Base-by-base conservation (phyloP, 306 rosid species). In the Trichosanthes truncata region DNA sequence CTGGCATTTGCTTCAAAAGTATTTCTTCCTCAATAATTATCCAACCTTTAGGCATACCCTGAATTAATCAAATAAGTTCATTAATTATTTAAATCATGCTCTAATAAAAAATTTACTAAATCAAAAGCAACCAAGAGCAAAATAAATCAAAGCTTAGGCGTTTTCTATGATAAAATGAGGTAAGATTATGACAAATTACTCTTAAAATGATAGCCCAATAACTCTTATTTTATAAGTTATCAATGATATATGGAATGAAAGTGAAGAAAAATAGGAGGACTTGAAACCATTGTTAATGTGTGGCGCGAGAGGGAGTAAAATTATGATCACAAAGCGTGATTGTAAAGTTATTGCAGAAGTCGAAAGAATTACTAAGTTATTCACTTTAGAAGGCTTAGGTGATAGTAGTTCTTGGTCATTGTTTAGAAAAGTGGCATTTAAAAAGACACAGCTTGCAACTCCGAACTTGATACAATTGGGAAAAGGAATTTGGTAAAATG, bases 171-270 rank as follows among this genome's bases (percentile, higher is more conserved):
- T n/a, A n/a, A n/a, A n/a, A n/a, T n/a, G n/a, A n/a, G n/a, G n/a
- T n/a, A n/a, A n/a, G n/a, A n/a, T n/a, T n/a, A n/a, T n/a, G n/a
- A n/a, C n/a, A n/a, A n/a, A n/a, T n/a, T n/a, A n/a, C n/a, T n/a
- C n/a, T n/a, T n/a, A n/a, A n/a, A n/a, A n/a, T n/a, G n/a, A n/a
- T n/a, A n/a, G n/a, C n/a, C n/a, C n/a, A n/a, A n/a, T n/a, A n/a
- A n/a, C n/a, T n/a, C n/a, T n/a, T n/a, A n/a, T n/a, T n/a, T n/a
- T n/a, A n/a, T n/a, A 82, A 69, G 87, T 89, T 31, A 21, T 87
- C 40, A 90, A 89, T 66, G 92, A 89, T 61, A 82, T 87, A n/a
- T 85, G 90, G 90, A 86, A 83, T n/a, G 84, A 89, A 31, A 83
- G 80, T 29, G 74, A 85, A 63, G 78, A 66, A 36, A 72, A 56